These are phyloP conservation scores for Geotrichum aggregatum DNA, from an alignment of 1,139 yeast species.

Conservation along the genomic window DNA sequence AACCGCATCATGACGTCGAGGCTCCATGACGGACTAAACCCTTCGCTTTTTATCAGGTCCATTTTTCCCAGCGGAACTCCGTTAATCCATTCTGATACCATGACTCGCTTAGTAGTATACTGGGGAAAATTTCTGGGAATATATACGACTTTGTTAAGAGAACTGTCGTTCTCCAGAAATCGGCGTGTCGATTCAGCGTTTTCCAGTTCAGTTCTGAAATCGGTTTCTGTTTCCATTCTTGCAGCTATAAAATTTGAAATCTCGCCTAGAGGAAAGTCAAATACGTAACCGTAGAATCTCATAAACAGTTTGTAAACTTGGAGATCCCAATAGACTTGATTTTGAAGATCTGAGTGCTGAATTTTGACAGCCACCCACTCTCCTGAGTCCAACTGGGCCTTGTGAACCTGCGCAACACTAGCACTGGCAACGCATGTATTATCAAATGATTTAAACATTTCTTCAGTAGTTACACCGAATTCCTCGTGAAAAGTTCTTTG, in stretches of 20 bases:
- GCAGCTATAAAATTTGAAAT: conserved; percentile 56
- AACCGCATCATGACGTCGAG: conserved; percentile 53
- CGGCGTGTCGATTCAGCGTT: conserved; percentile 45
- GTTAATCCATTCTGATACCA: conserved; percentile 73
- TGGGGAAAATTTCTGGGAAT: conserved; percentile 53
- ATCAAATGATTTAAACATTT: conserved; percentile 45
- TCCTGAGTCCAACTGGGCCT: conserved; percentile 50
- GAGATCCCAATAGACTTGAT: conserved; percentile 58
- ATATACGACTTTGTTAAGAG: conserved; percentile 40
- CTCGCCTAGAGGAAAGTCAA: conserved; percentile 60
- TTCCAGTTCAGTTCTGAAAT: conserved; percentile 53
- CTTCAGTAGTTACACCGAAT: conserved; percentile 48
- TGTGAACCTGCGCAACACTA: conserved; percentile 70
- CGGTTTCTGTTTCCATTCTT: conserved; percentile 57
- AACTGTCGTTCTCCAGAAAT: conserved; percentile 39
- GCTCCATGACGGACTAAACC: conserved; percentile 45
- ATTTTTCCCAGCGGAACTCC: conserved; percentile 55
- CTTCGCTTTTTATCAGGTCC: conserved; percentile 42
- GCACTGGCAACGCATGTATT: conserved; percentile 69
- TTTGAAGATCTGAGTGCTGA: conserved; percentile 58
- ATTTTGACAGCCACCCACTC: conserved; percentile 63
- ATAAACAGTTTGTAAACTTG: conserved; percentile 53
- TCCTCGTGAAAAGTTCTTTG: conserved; percentile 46
- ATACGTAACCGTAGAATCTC: conserved; percentile 52
- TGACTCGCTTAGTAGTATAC: conserved; percentile 48